Evolutionary conservation across 2,329 filamentous ascomycete genomes (phyloP), one percentile per base, ranked within the genome.

Genomic region (Neofusicoccum cordaticola): DNA sequence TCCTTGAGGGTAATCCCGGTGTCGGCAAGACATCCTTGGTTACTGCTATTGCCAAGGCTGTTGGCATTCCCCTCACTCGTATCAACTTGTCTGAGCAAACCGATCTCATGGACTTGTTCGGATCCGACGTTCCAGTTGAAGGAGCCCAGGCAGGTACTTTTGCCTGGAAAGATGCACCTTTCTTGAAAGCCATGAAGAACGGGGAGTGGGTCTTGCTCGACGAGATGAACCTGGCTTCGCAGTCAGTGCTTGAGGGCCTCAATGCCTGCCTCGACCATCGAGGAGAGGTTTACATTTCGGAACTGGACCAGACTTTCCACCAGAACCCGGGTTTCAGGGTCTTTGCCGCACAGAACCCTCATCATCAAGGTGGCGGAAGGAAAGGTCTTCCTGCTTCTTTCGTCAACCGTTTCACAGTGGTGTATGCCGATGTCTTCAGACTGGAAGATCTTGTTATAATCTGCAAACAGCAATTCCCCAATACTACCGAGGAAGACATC

Each of bases 41-140:
- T 22, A 89, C 90, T 51, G 93, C 95, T 0, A 82, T 99, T 51
- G 91, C 96, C 1, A 85, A 86, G 69, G 88, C 89, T 3, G 90
- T 92, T 68, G 92, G 93, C 4, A 89, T 89, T 67, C 90, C 91
- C 7, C 80, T 99, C 67, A 97, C 93, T 0, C 86, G 95, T 71
- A 97, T 99, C 78, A 99, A 99, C 73, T 82, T 99, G 66, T 98
- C 95, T 0, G 95, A 99, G 71, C 95, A 99, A 78, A 99, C 96
- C 0, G 95, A 99, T 77, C 81, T 99, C 57, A 97, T 98, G 85
- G 95, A 99, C 75, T 82, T 99, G 0, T 99, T 99, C 75, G 95
- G 95, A 66, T 97, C 94, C 0, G 95, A 99, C 79, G 92, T 97
- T 7, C 95, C 95, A 0, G 88, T 97, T 3, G 95, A 98, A 78